A percentile compares a stretch with the other conserved stretches of the same genome.
Conservation (phyloP, 345 rosid genomes). For the thale cress (Arabidopsis thaliana) region DNA sequence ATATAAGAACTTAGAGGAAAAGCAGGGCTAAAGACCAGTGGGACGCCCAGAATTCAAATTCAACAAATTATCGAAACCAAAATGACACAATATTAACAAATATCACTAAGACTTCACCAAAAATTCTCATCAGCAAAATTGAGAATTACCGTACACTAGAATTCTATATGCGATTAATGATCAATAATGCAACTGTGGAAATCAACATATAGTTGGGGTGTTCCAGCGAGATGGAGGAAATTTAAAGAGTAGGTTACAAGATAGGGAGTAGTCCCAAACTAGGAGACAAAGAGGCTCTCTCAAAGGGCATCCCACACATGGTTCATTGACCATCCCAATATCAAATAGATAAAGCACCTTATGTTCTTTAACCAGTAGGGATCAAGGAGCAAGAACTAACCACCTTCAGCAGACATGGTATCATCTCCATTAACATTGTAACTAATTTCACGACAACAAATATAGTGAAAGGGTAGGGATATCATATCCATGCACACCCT, state of each 20-base stretch:
- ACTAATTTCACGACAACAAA: slow-evolving; percentile 3
- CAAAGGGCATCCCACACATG: slow-evolving; percentile 12
- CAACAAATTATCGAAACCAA: background rate
- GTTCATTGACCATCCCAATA: slow-evolving; percentile 21
- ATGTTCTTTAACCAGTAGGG: slow-evolving; percentile 17
- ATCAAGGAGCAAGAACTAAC: slow-evolving; percentile 21
- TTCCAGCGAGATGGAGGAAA: background rate
- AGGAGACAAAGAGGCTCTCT: slow-evolving; percentile 21
- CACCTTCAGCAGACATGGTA: slow-evolving; percentile 33
- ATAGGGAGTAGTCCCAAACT: background rate
- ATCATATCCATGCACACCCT: slow-evolving; percentile 21
- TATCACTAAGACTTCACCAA: background rate
- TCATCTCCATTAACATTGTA: slow-evolving; percentile 13
- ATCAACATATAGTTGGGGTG: slow-evolving; percentile 12
- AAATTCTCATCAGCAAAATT: slow-evolving; percentile 6
- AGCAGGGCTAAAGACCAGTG: background rate
- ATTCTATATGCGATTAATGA: background rate
- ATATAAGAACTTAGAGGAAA: background rate
- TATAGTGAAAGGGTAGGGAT: slow-evolving; percentile 18
- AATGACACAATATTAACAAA: too few species aligned
- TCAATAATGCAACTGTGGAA: slow-evolving; percentile 10
- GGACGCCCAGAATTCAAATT: slow-evolving; percentile 1
- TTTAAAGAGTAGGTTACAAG: background rate
- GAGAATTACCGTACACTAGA: slow-evolving; percentile 15
- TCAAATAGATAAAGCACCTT: background rate